phyloP scores from a whole-genome alignment of 179 eudicot genomes.

The Dionaea muscipula region DNA sequence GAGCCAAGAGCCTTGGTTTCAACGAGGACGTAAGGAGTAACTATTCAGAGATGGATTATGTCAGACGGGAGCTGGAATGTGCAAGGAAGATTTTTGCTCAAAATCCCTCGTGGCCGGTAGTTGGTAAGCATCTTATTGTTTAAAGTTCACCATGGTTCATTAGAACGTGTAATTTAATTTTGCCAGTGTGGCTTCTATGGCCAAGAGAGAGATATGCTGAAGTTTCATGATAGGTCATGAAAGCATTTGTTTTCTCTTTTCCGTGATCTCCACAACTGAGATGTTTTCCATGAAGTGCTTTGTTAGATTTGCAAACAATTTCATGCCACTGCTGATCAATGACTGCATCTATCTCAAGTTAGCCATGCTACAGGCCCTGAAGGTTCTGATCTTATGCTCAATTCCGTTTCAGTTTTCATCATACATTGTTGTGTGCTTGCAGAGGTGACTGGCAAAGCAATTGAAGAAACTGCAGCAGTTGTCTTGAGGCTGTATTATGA shows the following conservation, averaged over 20 bases:
- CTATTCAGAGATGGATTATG: conserved; percentile 69
- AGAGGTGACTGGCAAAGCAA: conserved; percentile 96
- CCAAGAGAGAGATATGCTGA: background rate
- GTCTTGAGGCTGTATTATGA: conserved; percentile 72
- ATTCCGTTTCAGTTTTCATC: background rate
- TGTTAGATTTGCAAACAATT: too few relatives aligned
- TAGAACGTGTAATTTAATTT: background rate
- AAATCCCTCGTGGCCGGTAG: conserved; percentile 88
- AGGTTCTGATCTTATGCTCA: background rate
- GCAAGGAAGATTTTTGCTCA: conserved; percentile 58
- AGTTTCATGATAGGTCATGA: background rate
- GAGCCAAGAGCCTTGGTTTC: conserved; percentile 82
- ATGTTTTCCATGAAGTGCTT: too few relatives aligned
- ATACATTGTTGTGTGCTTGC: conserved; percentile 13
- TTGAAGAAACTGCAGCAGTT: conserved; percentile 91
- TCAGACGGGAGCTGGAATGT: conserved; percentile 53
- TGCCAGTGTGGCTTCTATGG: background rate
- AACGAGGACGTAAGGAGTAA: conserved; percentile 30
- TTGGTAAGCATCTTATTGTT: conserved; percentile 43
- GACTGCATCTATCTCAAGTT: too few relatives aligned
- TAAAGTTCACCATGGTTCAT: background rate
- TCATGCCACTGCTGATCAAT: too few relatives aligned
- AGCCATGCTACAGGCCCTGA: too few relatives aligned
- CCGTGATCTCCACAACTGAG: too few relatives aligned
- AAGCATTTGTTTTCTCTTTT: too few relatives aligned